These are phyloP conservation scores for Colletotrichum paranaense DNA, from an alignment of 2,329 filamentous ascomycete genomes.

Conservation along the genomic window DNA sequence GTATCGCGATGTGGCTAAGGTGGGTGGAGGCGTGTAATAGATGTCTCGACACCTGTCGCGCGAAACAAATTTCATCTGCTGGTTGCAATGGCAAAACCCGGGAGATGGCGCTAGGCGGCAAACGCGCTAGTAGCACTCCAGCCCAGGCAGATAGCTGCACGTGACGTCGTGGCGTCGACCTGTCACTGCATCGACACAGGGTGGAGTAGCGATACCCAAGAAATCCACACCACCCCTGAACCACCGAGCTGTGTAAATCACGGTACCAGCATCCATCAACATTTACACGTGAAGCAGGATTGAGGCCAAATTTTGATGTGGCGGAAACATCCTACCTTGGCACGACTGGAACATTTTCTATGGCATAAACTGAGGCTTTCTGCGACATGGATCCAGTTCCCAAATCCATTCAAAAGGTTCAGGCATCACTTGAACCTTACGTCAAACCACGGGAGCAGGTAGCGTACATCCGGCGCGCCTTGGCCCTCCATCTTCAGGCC, in stretches of 20 bases:
- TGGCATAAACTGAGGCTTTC: not conserved
- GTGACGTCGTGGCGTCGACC: not conserved
- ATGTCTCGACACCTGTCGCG: slow-evolving; percentile 22
- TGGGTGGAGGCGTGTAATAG: slow-evolving; percentile 22
- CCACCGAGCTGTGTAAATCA: slow-evolving; percentile 2
- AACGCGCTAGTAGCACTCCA: slow-evolving; percentile 8
- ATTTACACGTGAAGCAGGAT: not conserved
- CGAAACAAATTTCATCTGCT: slow-evolving; percentile 34
- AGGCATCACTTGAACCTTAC: slow-evolving; percentile 60
- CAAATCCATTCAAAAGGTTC: slow-evolving; percentile 51
- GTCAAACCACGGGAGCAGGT: slow-evolving; percentile 69
- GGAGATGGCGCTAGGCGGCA: slow-evolving; percentile 16
- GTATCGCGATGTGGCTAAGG: slow-evolving; percentile 2
- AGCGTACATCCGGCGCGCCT: slow-evolving; percentile 64
- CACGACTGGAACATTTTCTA: not conserved
- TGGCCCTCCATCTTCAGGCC: slow-evolving; percentile 64
- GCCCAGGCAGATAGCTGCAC: not conserved
- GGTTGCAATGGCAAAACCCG: slow-evolving; percentile 17
- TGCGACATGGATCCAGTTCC: slow-evolving; percentile 42
- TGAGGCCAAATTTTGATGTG: not conserved
- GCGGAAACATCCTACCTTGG: not conserved
- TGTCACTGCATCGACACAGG: slow-evolving; percentile 9
- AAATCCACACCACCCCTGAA: slow-evolving; percentile 26
- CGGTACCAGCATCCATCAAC: not conserved
- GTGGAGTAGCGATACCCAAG: not conserved